Conservation (phyloP, 2,329 filamentous ascomycete genomes). For the Lasiodiplodia citricola region DNA sequence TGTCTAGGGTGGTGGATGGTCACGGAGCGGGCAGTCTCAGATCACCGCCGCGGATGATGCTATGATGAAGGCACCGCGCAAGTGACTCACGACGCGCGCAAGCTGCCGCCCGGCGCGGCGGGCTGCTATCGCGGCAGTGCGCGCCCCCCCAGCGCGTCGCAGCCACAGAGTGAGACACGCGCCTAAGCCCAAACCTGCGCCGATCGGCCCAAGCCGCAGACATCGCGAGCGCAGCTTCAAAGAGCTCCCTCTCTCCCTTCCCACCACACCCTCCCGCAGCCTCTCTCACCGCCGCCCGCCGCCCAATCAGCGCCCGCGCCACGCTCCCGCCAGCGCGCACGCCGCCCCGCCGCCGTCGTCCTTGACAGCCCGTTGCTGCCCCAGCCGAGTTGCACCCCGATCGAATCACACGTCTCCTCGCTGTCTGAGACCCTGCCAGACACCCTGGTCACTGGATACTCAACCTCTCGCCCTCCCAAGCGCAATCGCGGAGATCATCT, state of each 20-base stretch:
- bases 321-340: conserved; percentile 25
- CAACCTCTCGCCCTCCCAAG: conserved; percentile 27
- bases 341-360: conserved; percentile 29
- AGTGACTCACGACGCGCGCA: conserved; percentile 24
- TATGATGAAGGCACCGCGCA: conserved; percentile 21
- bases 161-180: conserved; percentile 25
- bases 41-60: conserved; percentile 22
- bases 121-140: conserved; percentile 22
- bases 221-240: conserved; percentile 19
- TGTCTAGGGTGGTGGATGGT: conserved; percentile 15
- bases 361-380: conserved; percentile 26
- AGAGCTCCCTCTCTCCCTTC: conserved; percentile 23
- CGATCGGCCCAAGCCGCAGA: conserved; percentile 20
- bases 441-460: conserved; percentile 41
- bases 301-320: conserved; percentile 38
- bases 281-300: conserved; percentile 19
- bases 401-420: conserved; percentile 42
- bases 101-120: conserved; percentile 18
- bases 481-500: conserved; percentile 50
- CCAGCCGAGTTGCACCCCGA: conserved; percentile 27
- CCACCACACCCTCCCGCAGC: conserved; percentile 28
- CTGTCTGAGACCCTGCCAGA: conserved; percentile 35
- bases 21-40: conserved; percentile 26
- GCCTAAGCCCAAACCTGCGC: conserved; percentile 19
- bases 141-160: conserved; percentile 3